Percentiles rank a stretch among this genome's conserved stretches.
Conservation (phyloP, 768 basidiomycete species). For the Trametes sanguinea region DNA sequence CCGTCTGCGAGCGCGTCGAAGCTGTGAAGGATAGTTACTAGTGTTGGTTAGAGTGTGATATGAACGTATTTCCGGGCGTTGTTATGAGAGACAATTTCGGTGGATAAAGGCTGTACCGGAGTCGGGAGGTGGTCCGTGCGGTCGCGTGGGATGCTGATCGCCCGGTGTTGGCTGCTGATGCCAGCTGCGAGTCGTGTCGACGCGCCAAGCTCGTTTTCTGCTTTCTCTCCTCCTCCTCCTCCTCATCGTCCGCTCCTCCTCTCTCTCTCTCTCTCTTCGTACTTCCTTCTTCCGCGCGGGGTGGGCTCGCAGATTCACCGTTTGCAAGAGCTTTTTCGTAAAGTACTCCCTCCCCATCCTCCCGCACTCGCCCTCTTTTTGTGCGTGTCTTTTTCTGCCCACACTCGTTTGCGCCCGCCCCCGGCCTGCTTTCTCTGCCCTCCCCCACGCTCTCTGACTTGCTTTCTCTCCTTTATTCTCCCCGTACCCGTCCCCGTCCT, state of each 20-base stretch:
- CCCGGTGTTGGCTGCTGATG: not conserved
- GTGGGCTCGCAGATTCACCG: conserved; percentile 22
- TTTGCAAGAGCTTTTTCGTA: conserved; percentile 25
- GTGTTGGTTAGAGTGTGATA: no score
- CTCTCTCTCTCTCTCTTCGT: conserved; percentile 12
- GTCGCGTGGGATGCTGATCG: conserved; percentile 27
- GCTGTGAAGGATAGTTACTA: not conserved
- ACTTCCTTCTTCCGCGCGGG: conserved; percentile 23
- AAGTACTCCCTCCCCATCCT: conserved; percentile 24
- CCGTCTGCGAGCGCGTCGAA: not conserved
- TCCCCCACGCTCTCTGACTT: conserved; percentile 56
- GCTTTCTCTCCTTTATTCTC: conserved; percentile 47
- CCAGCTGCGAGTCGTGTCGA: no score
- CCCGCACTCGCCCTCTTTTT: conserved; percentile 28
- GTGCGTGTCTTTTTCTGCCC: conserved; percentile 30
- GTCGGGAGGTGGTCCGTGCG: conserved; percentile 28
- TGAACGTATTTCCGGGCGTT: not conserved
- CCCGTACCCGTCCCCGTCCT: conserved; percentile 40
- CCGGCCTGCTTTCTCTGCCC: conserved; percentile 12
- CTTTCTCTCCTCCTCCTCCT: conserved; percentile 12
- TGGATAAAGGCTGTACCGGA: not conserved
- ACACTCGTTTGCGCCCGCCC: conserved; percentile 33
- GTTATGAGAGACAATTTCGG: not conserved
- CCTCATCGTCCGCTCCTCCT: not conserved
- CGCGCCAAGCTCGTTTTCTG: not conserved